Percentiles rank a stretch among this genome's conserved stretches.
Evolutionary conservation across 495 filamentous ascomycete species (phyloP).

Genomic region (Penicillium malachiteum): DNA sequence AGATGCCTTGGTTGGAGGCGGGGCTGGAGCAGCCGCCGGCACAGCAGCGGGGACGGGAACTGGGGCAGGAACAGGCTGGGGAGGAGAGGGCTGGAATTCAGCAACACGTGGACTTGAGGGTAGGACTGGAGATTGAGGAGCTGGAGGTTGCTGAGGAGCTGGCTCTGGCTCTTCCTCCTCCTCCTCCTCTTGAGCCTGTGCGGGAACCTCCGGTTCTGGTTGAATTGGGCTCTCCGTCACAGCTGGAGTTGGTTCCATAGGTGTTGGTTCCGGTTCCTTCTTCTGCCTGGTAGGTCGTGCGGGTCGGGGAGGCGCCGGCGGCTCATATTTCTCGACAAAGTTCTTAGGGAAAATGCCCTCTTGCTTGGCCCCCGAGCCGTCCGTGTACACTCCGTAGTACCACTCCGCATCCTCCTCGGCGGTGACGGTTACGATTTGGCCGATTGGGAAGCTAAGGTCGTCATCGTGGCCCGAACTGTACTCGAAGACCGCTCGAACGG

Average conservation of each 20-base stretch:
- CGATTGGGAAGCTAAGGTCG: constrained; percentile 81
- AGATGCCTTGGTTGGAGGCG: constrained; percentile 45
- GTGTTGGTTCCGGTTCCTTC: constrained; percentile 59
- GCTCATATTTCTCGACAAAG: constrained; percentile 94
- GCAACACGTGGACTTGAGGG: not conserved
- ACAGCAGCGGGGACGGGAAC: constrained; percentile 17
- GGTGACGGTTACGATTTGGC: constrained; percentile 91
- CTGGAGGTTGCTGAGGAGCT: constrained; percentile 42
- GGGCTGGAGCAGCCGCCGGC: constrained; percentile 29
- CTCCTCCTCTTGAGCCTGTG: constrained; percentile 17
- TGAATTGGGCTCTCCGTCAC: constrained; percentile 32
- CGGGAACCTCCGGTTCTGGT: constrained; percentile 41
- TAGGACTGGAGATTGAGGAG: constrained; percentile 30
- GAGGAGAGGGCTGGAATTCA: constrained; percentile 28
- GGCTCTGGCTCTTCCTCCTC: constrained; percentile 21
- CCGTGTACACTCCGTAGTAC: constrained; percentile 89
- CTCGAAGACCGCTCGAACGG: constrained; percentile 92
- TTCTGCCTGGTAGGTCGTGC: constrained; percentile 67
- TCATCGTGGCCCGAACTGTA: constrained; percentile 90
- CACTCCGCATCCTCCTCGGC: constrained; percentile 90
- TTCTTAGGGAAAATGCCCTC: constrained; percentile 96
- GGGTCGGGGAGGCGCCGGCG: constrained; percentile 84
- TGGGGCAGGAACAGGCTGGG: constrained; percentile 25
- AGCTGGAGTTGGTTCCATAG: constrained; percentile 31
- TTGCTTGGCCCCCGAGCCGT: constrained; percentile 66